A percentile compares a stretch with the other conserved stretches of the same genome.
These are phyloP conservation scores for Agarophyton chilense DNA, from an alignment of 23 red algal genomes.

Conservation along the genomic window DNA sequence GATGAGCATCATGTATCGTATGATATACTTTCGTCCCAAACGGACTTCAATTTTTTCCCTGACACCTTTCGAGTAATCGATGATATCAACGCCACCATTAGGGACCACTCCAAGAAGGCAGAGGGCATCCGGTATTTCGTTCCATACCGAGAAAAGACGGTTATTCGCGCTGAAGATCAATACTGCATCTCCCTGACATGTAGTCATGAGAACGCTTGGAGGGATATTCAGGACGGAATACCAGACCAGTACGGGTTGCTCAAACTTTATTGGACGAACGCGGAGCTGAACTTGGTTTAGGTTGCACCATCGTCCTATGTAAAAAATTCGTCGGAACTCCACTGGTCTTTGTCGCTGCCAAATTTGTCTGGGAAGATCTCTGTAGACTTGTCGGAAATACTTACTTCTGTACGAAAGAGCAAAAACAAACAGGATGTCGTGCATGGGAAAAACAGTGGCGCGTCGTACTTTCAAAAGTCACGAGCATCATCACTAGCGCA, in stretches of 20 bases:
- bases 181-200: conserved; percentile 41
- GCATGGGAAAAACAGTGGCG: background rate
- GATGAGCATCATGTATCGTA: conserved; percentile 39
- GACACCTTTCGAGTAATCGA: conserved; percentile 42
- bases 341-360: conserved; percentile 53
- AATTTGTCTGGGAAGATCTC: conserved; percentile 18
- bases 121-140: conserved; percentile 39
- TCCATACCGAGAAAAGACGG: conserved; percentile 38
- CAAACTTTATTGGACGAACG: conserved; percentile 23
- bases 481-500: conserved; percentile 56
- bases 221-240: conserved; percentile 20
- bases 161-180: conserved; percentile 49
- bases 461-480: background rate
- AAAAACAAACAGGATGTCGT: background rate
- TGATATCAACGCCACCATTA: conserved; percentile 21
- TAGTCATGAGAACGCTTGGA: conserved; percentile 67
- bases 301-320: conserved; percentile 25
- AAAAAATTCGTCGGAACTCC: conserved; percentile 12
- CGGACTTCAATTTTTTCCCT: conserved; percentile 30
- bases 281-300: conserved; percentile 22
- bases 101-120: conserved; percentile 35
- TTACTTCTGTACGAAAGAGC: background rate
- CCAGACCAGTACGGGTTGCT: conserved; percentile 36
- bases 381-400: background rate
- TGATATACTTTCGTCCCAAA: conserved; percentile 15